Conservation (phyloP, 148 eudicot genomes). For the Vaccinium darrowii region DNA sequence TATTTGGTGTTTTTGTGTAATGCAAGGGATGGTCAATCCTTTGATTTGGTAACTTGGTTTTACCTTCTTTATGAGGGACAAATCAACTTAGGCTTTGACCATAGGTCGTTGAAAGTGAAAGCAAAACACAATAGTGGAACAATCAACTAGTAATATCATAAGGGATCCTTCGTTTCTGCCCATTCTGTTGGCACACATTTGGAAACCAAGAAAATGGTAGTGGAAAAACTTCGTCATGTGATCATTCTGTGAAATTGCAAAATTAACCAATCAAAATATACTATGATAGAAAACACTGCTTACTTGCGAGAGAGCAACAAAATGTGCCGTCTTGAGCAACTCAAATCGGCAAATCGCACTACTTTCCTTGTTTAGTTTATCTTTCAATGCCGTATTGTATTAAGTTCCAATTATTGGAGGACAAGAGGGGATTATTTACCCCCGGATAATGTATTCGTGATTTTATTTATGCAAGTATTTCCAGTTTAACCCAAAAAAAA, state of each 20-base stretch:
- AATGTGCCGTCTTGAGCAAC: neutral
- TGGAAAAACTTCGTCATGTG: neutral
- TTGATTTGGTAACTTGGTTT: too few relatives aligned
- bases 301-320: neutral
- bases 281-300: neutral
- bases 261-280: neutral
- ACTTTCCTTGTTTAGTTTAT: too few relatives aligned
- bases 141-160: neutral
- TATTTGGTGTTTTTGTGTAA: too few relatives aligned
- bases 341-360: too few relatives aligned
- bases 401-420: too few relatives aligned
- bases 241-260: neutral
- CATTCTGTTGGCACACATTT: neutral
- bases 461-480: too few relatives aligned
- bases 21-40: too few relatives aligned
- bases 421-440: too few relatives aligned
- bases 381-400: too few relatives aligned
- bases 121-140: neutral
- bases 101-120: neutral
- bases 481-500: too few relatives aligned
- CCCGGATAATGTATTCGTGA: too few relatives aligned
- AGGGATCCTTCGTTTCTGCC: neutral
- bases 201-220: neutral
- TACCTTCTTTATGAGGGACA: neutral
- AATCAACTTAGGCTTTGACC: neutral